A percentile compares a stretch with the other conserved stretches of the same genome.
Conservation (phyloP, 352 stramenopile genomes). For the Bremia lactucae region DNA sequence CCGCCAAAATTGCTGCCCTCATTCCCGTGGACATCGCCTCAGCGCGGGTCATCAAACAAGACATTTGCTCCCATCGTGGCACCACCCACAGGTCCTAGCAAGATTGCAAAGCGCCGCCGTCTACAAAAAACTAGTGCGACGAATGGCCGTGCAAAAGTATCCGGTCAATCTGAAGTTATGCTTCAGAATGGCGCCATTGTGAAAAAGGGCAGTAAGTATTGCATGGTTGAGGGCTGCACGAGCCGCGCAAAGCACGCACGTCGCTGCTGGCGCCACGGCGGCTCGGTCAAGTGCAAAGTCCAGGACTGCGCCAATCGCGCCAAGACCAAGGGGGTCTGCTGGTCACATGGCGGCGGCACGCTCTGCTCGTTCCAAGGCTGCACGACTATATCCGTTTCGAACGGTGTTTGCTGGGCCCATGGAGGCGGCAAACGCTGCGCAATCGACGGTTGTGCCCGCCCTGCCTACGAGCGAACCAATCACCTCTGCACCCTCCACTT, state of each 20-base stretch:
- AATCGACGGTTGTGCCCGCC: constrained; percentile 46
- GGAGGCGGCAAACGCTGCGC: constrained; percentile 77
- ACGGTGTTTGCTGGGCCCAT: constrained; percentile 58
- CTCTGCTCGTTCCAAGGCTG: constrained; percentile 35
- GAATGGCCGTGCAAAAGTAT: constrained; percentile 21
- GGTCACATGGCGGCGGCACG: constrained; percentile 48
- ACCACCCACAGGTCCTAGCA: constrained; percentile 16
- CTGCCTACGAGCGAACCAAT: constrained; percentile 41
- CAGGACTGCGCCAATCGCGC: constrained; percentile 39
- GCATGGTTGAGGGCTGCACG: constrained; percentile 36
- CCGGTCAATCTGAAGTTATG: constrained; percentile 9
- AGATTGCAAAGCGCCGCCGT: constrained; percentile 22
- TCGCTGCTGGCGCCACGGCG: constrained; percentile 45
- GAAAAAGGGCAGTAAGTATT: constrained; percentile 52
- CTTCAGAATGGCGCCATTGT: constrained; percentile 14
- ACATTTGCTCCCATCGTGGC: constrained; percentile 25
- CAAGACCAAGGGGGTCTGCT: constrained; percentile 54
- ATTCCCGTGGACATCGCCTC: constrained; percentile 23
- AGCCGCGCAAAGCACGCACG: constrained; percentile 44
- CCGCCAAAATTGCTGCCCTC: constrained; percentile 16
- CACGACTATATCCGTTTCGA: constrained; percentile 40
- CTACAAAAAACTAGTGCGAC: constrained; percentile 20
- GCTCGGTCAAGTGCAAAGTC: constrained; percentile 51
- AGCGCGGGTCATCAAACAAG: constrained; percentile 24
- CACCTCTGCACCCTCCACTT: constrained; percentile 47